Base-by-base conservation (phyloP, 169 alveolate genomes). In the Cryptosporidium bovis region DNA sequence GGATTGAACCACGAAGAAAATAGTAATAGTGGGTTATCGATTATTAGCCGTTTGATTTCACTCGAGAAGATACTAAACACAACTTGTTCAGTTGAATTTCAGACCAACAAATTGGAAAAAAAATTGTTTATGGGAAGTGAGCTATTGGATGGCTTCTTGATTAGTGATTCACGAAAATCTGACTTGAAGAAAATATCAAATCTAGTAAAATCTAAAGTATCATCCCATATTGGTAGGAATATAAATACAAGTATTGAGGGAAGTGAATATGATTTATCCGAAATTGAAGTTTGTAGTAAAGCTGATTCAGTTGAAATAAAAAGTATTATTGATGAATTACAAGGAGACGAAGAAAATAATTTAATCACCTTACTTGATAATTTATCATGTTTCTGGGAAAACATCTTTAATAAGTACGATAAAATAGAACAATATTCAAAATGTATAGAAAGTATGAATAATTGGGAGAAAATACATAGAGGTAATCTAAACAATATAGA, bases 121-220 rank as follows among this genome's bases (percentile, higher is more conserved):
- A 77, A 44, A 15, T 27, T 77, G 20, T 1, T n/a, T 7, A 77
- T 77, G 87, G 87, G 34, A 34, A 62, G 16, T 27, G 40, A 20
- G 13, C 56, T 77, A 40, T 31, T 77, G n/a, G 20, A 77, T 58
- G 71, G 87, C 2, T 77, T 77, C n/a, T n/a, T 16, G 64, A 77
- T 77, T 5, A 60, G 87, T 60, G 77, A 77, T 3, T 3, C 40
- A 8, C 20, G 87, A 40, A 77, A 62, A 27, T 40, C 71, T 34
- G 87, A 77, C 33, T 36, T 77, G 40, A 77, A 77, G 29, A 77
- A 77, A 60, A 77, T 77, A 13, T 56, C 69, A 34, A 77, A 77
- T 77, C 71, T 77, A 4, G 87, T 77, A 0, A 77, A 62, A 20
- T 77, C 87, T 16, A 77, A 62, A 33, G 71, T 77, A 12, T 77